Percentiles rank a stretch among this genome's conserved stretches.
phyloP scores from a whole-genome alignment of 371 early-diverging fungal genomes.

The Cokeromyces recurvatus region DNA sequence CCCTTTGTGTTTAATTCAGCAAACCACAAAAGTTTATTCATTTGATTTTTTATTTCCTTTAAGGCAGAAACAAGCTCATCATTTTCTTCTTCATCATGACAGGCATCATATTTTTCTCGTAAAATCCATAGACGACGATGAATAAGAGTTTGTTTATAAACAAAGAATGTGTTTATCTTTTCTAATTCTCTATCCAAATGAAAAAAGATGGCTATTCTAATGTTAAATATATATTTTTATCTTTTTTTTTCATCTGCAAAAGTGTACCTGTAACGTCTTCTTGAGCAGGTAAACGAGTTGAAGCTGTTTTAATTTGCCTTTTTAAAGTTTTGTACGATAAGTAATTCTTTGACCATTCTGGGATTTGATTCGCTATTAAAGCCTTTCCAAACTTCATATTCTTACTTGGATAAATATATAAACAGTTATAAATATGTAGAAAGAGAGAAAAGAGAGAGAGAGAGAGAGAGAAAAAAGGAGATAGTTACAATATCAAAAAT shows the following conservation, averaged over 20 bases:
- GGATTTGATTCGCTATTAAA: conserved; percentile 54
- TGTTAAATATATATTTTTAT: neutral
- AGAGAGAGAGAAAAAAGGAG: too few relatives aligned
- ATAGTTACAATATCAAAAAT: too few relatives aligned
- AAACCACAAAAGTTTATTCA: conserved; percentile 59
- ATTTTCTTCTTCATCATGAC: conserved; percentile 34
- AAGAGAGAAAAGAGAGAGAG: too few relatives aligned
- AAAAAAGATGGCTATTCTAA: conserved; percentile 51
- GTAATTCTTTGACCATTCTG: conserved; percentile 70
- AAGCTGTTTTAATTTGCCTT: conserved; percentile 56
- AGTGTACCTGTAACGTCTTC: conserved; percentile 39
- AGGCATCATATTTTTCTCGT: conserved; percentile 51
- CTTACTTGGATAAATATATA: too few relatives aligned
- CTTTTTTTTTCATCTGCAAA: neutral
- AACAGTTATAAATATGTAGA: too few relatives aligned
- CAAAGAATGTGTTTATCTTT: conserved; percentile 63
- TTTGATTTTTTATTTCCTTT: conserved; percentile 54
- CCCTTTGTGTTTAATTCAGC: conserved; percentile 65
- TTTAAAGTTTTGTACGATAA: conserved; percentile 65
- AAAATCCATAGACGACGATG: conserved; percentile 62
- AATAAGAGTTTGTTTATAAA: conserved; percentile 54
- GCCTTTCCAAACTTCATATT: conserved; percentile 75
- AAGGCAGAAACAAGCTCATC: conserved; percentile 55
- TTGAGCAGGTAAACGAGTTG: conserved; percentile 30
- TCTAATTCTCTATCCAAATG: conserved; percentile 64